phyloP scores from a whole-genome alignment of 1,139 yeast genomes.

The Tardiomyces depauwii region DNA sequence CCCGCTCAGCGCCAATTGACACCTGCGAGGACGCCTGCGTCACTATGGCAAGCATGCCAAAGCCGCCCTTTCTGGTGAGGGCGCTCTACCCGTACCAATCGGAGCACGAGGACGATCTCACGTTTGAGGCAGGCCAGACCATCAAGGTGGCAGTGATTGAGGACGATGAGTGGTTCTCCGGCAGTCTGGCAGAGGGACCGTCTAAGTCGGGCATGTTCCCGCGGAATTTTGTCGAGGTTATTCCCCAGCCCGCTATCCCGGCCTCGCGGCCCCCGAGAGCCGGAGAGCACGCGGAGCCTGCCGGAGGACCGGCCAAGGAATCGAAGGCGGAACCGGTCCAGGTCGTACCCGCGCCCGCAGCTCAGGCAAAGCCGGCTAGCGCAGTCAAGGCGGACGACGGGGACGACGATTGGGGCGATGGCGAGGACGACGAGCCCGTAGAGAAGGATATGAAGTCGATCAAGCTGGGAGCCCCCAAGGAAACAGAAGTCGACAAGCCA shows the following conservation, averaged over 20 bases:
- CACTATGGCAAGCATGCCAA: background rate
- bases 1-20: too few relatives aligned
- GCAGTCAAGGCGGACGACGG: background rate
- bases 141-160: conserved; percentile 69
- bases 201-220: conserved; percentile 72
- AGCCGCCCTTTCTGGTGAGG: conserved; percentile 55
- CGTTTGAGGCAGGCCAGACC: conserved; percentile 53
- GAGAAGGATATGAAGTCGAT: background rate
- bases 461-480: background rate
- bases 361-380: conserved; percentile 5
- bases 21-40: background rate
- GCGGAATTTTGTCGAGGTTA: conserved; percentile 56
- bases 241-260: background rate
- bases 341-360: too few relatives aligned
- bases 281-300: conserved; percentile 3
- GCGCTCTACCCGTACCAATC: conserved; percentile 66
- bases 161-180: conserved; percentile 87
- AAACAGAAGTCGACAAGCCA: background rate
- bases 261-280: conserved; percentile 7
- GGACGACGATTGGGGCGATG: background rate
- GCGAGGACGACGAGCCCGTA: background rate
- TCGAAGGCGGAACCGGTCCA: too few relatives aligned
- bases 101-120: conserved; percentile 75
- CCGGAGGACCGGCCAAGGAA: too few relatives aligned
- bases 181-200: conserved; percentile 37